Base-by-base conservation (phyloP, 768 basidiomycete genomes). In the Neoboletus brunneissimus region DNA sequence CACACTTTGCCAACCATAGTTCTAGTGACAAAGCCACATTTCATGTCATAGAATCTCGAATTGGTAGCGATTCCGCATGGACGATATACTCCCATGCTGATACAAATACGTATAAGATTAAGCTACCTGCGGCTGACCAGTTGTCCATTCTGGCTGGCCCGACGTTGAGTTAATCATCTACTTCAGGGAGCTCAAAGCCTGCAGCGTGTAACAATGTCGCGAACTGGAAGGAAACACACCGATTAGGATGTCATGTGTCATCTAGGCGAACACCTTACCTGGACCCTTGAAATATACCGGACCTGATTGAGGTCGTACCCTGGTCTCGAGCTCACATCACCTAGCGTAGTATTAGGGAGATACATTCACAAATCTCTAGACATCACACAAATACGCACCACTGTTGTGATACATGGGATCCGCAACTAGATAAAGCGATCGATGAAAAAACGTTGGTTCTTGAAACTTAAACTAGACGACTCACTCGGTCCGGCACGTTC, bases 361-460 rank as follows among this genome's bases (percentile, higher is more conserved):
- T 5, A 12, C 7, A 18, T 35, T 22, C 29, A 34, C n/a, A 41
- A 22, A 38, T 9, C 20, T 20, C 1, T 53, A 50, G 53, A 48
- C 18, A 56, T 47, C 11, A 49, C 55, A 51, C 45, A 20, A 29
- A 18, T 5, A 64, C 77, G 29, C 57, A 84, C 88, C 86, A 64
- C 86, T 87, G 68, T 90, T 91, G 70, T 93, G 90, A 67, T 93
- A 94, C 87, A 89, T 90, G 11, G 91, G 91, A 69, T 94, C 93
- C 18, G 79, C 85, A 66, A 97, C 93, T 85, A 56, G 37, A 51
- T 37, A 48, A 56, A 50, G 20, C 16, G 0, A 50, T 49, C 16
- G 38, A n/a, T 40, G 38, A 40, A 38, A 11, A 40, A 38, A 11
- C 7, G 29, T 32, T 1, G 15, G 8, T n/a, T 25, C 25, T 43